Evolutionary conservation across 495 filamentous ascomycete genomes (phyloP).

Genomic region (Clavariopsis aquatica): DNA sequence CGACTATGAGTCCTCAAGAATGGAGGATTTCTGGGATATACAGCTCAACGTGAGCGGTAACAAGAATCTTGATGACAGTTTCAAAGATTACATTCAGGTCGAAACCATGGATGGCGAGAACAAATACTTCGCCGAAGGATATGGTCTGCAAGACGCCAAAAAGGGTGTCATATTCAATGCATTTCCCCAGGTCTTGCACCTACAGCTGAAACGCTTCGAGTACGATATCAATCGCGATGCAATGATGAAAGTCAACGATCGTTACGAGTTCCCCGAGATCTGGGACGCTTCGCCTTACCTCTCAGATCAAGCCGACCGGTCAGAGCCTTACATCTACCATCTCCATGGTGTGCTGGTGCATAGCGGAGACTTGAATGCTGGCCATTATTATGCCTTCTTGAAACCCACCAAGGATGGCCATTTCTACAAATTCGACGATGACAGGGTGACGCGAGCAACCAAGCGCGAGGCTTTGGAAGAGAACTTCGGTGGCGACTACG

Average conservation of each 20-base stretch:
- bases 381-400: conserved; percentile 98
- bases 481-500: conserved; percentile 91
- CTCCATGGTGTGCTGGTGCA: conserved; percentile 95
- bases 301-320: conserved; percentile 79
- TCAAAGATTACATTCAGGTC: conserved; percentile 92
- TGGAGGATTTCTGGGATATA: conserved; percentile 99
- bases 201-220: conserved; percentile 97
- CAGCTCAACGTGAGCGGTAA: conserved; percentile 95
- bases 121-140: conserved; percentile 90
- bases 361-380: conserved; percentile 92
- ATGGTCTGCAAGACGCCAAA: conserved; percentile 91
- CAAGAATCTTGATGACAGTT: conserved; percentile 89
- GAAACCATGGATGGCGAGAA: conserved; percentile 98
- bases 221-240: conserved; percentile 94
- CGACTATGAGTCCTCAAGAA: conserved; percentile 87
- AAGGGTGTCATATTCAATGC: conserved; percentile 97
- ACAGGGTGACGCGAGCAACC: conserved; percentile 89
- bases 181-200: conserved; percentile 91
- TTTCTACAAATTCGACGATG: conserved; percentile 98
- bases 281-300: conserved; percentile 91
- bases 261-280: conserved; percentile 92
- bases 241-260: conserved; percentile 99
- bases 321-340: conserved; percentile 86
- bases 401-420: conserved; percentile 88
- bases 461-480: conserved; percentile 91